These are phyloP conservation scores for Aspergillus sp. DNA, from an alignment of 2,329 filamentous ascomycete genomes.

Conservation along the genomic window DNA sequence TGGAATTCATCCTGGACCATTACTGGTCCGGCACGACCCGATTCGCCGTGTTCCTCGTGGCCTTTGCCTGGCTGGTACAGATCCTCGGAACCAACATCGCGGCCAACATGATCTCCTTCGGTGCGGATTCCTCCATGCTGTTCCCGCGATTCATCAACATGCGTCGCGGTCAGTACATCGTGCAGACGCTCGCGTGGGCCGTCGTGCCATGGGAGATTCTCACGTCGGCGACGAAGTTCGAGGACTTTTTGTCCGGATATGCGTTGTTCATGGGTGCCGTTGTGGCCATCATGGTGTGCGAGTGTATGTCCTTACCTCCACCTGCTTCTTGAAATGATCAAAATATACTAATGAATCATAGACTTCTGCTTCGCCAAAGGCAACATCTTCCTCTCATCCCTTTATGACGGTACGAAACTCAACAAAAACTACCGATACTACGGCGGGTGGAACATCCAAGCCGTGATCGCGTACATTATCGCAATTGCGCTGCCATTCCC, in stretches of 20 bases:
- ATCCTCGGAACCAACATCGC: constrained; percentile 43
- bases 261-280: constrained; percentile 13
- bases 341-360: neutral
- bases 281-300: constrained; percentile 10
- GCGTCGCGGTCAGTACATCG: constrained; percentile 53
- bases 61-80: constrained; percentile 38
- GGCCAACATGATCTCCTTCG: constrained; percentile 42
- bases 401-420: constrained; percentile 1
- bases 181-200: constrained; percentile 56
- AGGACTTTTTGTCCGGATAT: constrained; percentile 13
- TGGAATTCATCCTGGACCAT: constrained; percentile 34
- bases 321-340: neutral
- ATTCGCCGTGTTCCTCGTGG: constrained; percentile 43
- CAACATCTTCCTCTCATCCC: constrained; percentile 4
- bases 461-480: constrained; percentile 3
- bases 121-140: constrained; percentile 42
- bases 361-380: constrained; percentile 5
- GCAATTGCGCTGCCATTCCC: constrained; percentile 7
- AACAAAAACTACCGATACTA: constrained; percentile 10
- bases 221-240: constrained; percentile 8
- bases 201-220: constrained; percentile 22
- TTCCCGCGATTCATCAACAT: constrained; percentile 58
- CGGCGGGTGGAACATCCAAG: constrained; percentile 7
- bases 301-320: neutral
- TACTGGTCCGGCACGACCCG: constrained; percentile 38